Base-by-base conservation (phyloP, 2,329 filamentous ascomycete genomes). In the Cladosporium sp. region DNA sequence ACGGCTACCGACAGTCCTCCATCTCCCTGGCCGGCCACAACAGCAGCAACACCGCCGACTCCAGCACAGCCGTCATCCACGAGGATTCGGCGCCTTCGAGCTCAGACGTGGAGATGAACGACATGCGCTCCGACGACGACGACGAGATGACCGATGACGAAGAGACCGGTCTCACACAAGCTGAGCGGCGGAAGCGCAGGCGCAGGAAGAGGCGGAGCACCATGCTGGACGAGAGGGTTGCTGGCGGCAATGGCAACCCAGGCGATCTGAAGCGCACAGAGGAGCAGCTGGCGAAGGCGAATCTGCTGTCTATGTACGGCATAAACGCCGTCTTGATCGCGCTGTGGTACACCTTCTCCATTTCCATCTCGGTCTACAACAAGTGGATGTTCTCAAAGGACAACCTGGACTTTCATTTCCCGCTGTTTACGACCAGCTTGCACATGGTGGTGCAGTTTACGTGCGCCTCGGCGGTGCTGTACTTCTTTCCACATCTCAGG, bases 351-450 rank as follows among this genome's bases (percentile, higher is more conserved):
- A 81, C 93, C 46, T 98, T 98, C 79, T 97, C 93, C 21, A 86
- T 98, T 70, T 92, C 91, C 59, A 97, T 97, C 76, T 96, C 93
- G 68, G 85, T 97, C 90, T 99, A 98, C 84, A 99, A 99, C 85
- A 98, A 97, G 82, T 98, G 95, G 95, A 98, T 99, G 94, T 98
- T 99, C 80, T 91, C 91, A 74, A 86, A 89, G 68, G 86, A 90
- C 71, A 88, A 90, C 70, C 86, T 96, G 71, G 90, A 97, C 79
- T 99, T 99, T 77, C 89, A 91, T 61, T 98, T 95, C 74, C 95
- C 95, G 46, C 85, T 99, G 59, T 98, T 98, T 79, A 97, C 93
- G 12, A 99, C 95, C 3, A 91, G 92, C 69, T 83, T 95, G 77
- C 95, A 99, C 81, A 98, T 98, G 93, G 81, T 93, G 26, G 93